These are phyloP conservation scores for Cercospora sesami DNA, from an alignment of 2,329 filamentous ascomycete genomes.

Conservation along the genomic window DNA sequence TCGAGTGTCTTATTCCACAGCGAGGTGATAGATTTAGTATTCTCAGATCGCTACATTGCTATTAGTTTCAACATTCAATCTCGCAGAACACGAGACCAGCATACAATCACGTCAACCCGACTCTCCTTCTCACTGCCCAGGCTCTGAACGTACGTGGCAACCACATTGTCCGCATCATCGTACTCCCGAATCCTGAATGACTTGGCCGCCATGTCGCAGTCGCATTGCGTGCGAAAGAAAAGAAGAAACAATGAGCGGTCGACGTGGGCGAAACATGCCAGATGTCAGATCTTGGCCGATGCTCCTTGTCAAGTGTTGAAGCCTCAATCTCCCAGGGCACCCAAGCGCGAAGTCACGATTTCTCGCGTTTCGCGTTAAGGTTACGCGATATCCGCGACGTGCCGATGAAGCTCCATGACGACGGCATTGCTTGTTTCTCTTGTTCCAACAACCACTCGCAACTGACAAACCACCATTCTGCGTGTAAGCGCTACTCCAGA, in stretches of 20 bases:
- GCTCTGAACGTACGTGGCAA: conserved; percentile 53
- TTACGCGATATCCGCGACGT: neutral
- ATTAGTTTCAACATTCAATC: conserved; percentile 2
- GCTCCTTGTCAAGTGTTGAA: neutral
- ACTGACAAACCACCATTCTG: neutral
- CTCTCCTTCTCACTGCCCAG: conserved; percentile 25
- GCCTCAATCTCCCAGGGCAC: neutral
- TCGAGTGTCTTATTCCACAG: conserved; percentile 55
- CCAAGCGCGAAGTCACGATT: neutral
- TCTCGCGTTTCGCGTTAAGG: neutral
- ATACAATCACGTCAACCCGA: conserved; percentile 52
- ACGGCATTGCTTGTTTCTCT: conserved; percentile 6
- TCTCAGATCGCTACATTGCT: conserved; percentile 16
- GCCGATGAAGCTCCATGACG: conserved; percentile 1
- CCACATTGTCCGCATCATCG: conserved; percentile 54
- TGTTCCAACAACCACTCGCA: neutral
- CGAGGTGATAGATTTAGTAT: conserved; percentile 23
- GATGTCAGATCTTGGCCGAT: conserved; percentile 7
- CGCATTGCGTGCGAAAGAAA: neutral
- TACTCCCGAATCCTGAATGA: conserved; percentile 40
- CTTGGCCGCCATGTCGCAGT: conserved; percentile 17
- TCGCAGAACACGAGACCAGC: neutral
- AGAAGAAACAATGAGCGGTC: neutral
- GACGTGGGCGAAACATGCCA: conserved; percentile 11
- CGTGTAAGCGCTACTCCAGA: neutral